Percentiles rank a stretch among this genome's conserved stretches.
Conservation (phyloP, 2,329 filamentous ascomycete species). For the Colletotrichum phormii region DNA sequence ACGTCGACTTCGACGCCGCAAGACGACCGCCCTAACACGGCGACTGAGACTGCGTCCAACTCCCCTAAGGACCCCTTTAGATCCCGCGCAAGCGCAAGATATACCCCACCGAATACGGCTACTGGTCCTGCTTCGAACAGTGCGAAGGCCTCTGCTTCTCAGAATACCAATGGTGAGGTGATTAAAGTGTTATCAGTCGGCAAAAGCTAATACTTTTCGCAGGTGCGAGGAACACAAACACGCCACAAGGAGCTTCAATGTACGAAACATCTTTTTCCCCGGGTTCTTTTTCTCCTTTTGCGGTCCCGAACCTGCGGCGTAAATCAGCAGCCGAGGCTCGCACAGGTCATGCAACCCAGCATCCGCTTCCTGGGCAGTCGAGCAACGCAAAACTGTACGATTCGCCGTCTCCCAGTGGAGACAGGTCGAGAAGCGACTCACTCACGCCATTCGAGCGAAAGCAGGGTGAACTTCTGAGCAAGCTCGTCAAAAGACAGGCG, state of each 20-base stretch:
- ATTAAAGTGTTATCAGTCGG: too few species aligned
- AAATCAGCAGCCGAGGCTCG: not conserved
- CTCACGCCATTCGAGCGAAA: conserved; percentile 54
- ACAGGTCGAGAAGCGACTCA: conserved; percentile 33
- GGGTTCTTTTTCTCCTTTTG: conserved; percentile 15
- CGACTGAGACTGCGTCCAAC: conserved; percentile 25
- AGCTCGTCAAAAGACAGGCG: conserved; percentile 49
- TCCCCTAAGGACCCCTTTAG: conserved; percentile 33
- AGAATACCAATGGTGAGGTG: not conserved
- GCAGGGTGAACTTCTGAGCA: conserved; percentile 51
- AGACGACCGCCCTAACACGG: conserved; percentile 28
- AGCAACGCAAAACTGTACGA: conserved; percentile 8
- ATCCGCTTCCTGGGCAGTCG: not conserved
- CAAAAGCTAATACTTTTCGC: not conserved
- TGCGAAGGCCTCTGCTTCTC: conserved; percentile 10
- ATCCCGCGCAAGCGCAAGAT: conserved; percentile 36
- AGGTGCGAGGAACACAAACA: conserved; percentile 21
- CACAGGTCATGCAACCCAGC: not conserved
- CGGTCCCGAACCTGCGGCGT: not conserved
- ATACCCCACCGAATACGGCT: conserved; percentile 33
- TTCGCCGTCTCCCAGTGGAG: conserved; percentile 37
- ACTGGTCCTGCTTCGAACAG: conserved; percentile 10
- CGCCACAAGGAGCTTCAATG: conserved; percentile 56
- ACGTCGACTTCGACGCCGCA: conserved; percentile 27
- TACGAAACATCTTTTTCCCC: conserved; percentile 51